Evolutionary conservation across 768 basidiomycete genomes (phyloP), one percentile per base, ranked within the genome.

Genomic region (Lyophyllum semitale): DNA sequence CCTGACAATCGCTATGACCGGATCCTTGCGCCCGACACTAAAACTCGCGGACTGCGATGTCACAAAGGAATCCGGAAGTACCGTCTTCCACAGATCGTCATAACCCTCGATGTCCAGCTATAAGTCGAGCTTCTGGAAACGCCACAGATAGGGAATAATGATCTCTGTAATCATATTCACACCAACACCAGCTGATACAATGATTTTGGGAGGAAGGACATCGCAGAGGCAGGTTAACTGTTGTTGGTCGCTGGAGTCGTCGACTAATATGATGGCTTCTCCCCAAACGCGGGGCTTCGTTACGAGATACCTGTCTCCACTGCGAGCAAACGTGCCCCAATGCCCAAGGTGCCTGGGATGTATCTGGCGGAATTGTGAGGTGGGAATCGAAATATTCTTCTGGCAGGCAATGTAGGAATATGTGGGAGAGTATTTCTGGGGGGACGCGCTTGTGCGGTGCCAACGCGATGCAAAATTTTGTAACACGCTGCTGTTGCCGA

Each of bases 401-500:
- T 8, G 44, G 27, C 7, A 58, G 44, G 29, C 57, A 58, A 13
- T 40, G n/a, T 3, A 48, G 41, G 57, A 58, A 58, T 12, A 58
- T 55, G 33, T 58, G 33, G 4, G 49, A 45, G 20, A 58, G 53
- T 9, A 55, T 48, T 42, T 58, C 57, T 8, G 48, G 48, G 5
- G 57, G n/a, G 29, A 58, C 53, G n/a, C 48, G 48, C 32, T 55
- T 58, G 25, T 58, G 48, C 37, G 57, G 57, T 42, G 57, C 53
- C 20, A 58, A 48, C 32, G 48, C 48, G 7, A 45, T 22, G n/a
- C 43, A 47, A 20, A 49, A 55, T 46, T 51, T 51, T 9, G 7
- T 18, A 9, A 55, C 48, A 6, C 43, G 47, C 37, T 55, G 26
- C 26, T 33, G 38, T n/a, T 58, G 57, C 23, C 15, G 30, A 25